phyloP scores from a whole-genome alignment of 495 filamentous ascomycete genomes.

The Tuber microsphaerosporum region DNA sequence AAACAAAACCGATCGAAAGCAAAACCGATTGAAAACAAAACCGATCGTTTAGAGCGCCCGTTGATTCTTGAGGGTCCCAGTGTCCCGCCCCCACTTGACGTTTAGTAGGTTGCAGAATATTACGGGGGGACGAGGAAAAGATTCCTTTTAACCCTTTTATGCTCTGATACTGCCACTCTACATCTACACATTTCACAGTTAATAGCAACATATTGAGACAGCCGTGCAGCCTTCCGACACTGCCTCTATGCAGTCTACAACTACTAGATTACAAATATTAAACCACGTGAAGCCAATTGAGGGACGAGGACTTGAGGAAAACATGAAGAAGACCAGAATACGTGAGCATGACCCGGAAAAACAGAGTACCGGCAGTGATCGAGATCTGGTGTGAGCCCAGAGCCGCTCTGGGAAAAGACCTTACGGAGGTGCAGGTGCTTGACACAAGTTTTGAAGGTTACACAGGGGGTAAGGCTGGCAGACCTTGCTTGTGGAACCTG shows the following conservation, averaged over 20 bases:
- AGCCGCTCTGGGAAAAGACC: background rate
- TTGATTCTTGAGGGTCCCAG: too few species aligned
- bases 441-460: too few species aligned
- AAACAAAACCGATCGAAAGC: too few species aligned
- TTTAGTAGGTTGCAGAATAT: too few species aligned
- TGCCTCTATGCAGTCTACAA: background rate
- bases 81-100: too few species aligned
- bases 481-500: too few species aligned
- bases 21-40: too few species aligned
- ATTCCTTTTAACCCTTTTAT: slow-evolving; percentile 1
- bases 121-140: background rate
- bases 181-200: slow-evolving; percentile 3
- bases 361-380: background rate
- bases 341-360: background rate
- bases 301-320: background rate
- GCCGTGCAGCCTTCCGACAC: background rate
- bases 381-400: background rate
- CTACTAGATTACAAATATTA: background rate
- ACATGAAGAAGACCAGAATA: background rate
- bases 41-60: too few species aligned
- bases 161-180: background rate
- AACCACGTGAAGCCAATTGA: background rate
- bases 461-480: too few species aligned
- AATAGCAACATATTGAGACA: background rate
- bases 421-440: too few species aligned